Conservation (phyloP, 768 basidiomycete species). For the Rubroboletus satanas region DNA sequence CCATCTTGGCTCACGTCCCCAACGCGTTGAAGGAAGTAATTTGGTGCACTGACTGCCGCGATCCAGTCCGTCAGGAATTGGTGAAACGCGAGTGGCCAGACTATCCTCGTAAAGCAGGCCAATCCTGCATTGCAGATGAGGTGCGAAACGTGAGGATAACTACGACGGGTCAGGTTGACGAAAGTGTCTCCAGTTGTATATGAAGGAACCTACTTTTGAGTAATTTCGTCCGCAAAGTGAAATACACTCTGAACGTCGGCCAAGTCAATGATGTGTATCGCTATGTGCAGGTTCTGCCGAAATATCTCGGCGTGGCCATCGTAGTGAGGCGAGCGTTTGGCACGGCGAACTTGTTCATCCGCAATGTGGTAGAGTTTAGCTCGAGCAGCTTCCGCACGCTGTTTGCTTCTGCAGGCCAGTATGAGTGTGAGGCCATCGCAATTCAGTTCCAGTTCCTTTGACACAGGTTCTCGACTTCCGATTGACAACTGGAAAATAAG, state of each 20-base stretch:
- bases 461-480: slow-evolving; percentile 33
- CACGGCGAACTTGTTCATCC: slow-evolving; percentile 48
- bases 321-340: slow-evolving; percentile 36
- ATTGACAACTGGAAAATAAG: slow-evolving; percentile 66
- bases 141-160: slow-evolving; percentile 79
- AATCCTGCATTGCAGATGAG: slow-evolving; percentile 79
- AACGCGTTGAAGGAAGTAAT: slow-evolving; percentile 51
- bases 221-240: slow-evolving; percentile 53
- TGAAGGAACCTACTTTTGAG: slow-evolving; percentile 43
- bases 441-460: slow-evolving; percentile 20
- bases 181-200: neutral
- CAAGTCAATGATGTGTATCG: slow-evolving; percentile 64
- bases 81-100: slow-evolving; percentile 43
- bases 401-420: slow-evolving; percentile 71
- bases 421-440: slow-evolving; percentile 66
- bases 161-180: slow-evolving; percentile 25
- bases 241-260: slow-evolving; percentile 57
- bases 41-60: slow-evolving; percentile 48
- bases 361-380: slow-evolving; percentile 49
- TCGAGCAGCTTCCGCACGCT: slow-evolving; percentile 61
- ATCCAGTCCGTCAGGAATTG: slow-evolving; percentile 49
- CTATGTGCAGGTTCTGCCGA: slow-evolving; percentile 54
- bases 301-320: slow-evolving; percentile 57
- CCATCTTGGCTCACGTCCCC: slow-evolving; percentile 66
- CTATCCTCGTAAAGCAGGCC: slow-evolving; percentile 51